Base-by-base conservation (phyloP, 805 yeast genomes). In the Saturnispora saitoi region DNA sequence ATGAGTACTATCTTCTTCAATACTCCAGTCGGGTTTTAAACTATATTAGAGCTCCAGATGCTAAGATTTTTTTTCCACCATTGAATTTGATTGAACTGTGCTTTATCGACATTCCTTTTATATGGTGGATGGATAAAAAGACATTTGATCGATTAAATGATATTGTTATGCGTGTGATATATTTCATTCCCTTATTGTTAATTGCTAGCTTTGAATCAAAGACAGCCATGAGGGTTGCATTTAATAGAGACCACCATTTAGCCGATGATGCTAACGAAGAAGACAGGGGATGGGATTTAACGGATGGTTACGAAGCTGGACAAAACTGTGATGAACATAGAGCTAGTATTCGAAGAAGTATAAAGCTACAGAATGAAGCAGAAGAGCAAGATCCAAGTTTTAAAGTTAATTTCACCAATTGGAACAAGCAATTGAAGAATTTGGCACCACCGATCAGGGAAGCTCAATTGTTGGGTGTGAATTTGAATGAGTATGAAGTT, bases 11-110 rank as follows among this genome's bases (percentile, higher is more conserved):
- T 60, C 75, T 87, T 70, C 95, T 95, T 0, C 73, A 86, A 47
- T 85, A 85, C 55, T 86, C 95, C 4, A 84, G 84, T 53, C 86
- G 88, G 70, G 86, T 95, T 0, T 72, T 88, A 56, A 73, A 90
- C 52, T 88, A 84, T 61, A 80, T 87, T 47, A 73, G 96, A 56
- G 95, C 95, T 0, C 96, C 96, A 0, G 96, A 88, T 67, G 82
- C 80, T 50, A 80, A 84, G 59, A 84, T 87, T 37, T 88, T 78
- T 61, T 89, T 86, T 24, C 91, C 96, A 4, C 96, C 96, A 4
- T 73, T 86, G 54, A 88, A 88, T 62, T 62, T 88, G 55, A 65
- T 88, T 47, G 96, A 88, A 63, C 43, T 82, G 1, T 42, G 77
- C 7, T 56, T 80, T 4, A 60, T 73, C 28, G 80, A 79, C 28